phyloP scores from a whole-genome alignment of 1,139 yeast genomes.

The Debaryomycetaceae sp. region DNA sequence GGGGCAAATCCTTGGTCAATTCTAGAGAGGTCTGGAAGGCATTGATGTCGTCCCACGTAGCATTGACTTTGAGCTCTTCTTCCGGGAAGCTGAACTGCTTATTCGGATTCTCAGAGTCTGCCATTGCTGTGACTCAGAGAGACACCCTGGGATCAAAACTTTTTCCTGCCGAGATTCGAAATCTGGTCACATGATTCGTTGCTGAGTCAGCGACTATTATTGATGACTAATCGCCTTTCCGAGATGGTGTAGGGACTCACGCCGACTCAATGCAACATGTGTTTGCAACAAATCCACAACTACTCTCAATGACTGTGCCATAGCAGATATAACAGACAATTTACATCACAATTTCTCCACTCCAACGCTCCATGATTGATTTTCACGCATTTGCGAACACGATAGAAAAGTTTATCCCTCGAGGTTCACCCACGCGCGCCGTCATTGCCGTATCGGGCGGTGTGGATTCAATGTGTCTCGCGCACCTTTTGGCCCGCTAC shows the following conservation, averaged over 20 bases:
- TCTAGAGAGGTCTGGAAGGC: slow-evolving; percentile 86
- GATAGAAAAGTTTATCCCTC: not conserved
- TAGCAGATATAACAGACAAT: too few species aligned
- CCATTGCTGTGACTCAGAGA: too few species aligned
- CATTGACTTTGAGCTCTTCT: slow-evolving; percentile 76
- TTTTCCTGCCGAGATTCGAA: too few species aligned
- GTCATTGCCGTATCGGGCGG: slow-evolving; percentile 65
- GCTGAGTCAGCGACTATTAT: too few species aligned
- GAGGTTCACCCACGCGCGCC: slow-evolving; percentile 1
- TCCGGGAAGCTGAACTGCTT: slow-evolving; percentile 58
- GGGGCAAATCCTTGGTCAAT: slow-evolving; percentile 75
- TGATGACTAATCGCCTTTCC: too few species aligned
- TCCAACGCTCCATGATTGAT: not conserved
- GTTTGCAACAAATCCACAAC: too few species aligned
- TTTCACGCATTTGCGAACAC: not conserved
- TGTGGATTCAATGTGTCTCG: slow-evolving; percentile 66
- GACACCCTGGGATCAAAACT: too few species aligned
- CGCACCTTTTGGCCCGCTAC: slow-evolving; percentile 31
- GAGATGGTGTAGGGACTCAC: too few species aligned
- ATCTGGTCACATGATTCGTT: too few species aligned
- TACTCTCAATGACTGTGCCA: too few species aligned
- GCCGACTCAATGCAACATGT: too few species aligned
- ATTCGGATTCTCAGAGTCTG: slow-evolving; percentile 17
- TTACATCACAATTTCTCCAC: too few species aligned
- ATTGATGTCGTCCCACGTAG: slow-evolving; percentile 79